Conservation (phyloP, 495 filamentous ascomycete species). For the Recurvomyces mirabilis region DNA sequence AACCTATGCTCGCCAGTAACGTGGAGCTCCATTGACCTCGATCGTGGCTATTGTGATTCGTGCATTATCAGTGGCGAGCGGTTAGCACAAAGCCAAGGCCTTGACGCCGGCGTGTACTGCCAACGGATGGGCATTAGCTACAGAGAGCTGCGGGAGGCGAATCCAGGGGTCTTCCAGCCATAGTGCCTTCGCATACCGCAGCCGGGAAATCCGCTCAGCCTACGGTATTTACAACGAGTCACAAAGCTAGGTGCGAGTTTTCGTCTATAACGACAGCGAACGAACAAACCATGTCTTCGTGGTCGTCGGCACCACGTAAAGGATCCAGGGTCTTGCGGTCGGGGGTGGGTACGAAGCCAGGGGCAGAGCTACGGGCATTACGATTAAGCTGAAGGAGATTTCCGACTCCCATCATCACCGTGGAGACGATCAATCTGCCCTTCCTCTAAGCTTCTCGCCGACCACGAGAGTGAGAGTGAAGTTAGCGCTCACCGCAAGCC, state of each 20-base stretch:
- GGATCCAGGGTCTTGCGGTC: too few species aligned
- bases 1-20: not conserved
- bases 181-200: not conserved
- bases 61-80: constrained; percentile 1
- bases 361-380: too few species aligned
- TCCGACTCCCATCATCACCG: too few species aligned
- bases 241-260: too few species aligned
- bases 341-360: too few species aligned
- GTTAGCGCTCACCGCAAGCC: constrained; percentile 26
- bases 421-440: not conserved
- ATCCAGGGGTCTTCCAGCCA: not conserved
- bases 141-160: constrained; percentile 1
- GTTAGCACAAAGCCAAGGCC: constrained; percentile 2
- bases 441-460: not conserved
- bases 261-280: too few species aligned
- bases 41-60: constrained; percentile 2
- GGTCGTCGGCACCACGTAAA: too few species aligned
- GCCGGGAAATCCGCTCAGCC: too few species aligned
- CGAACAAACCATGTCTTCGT: too few species aligned
- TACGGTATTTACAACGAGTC: too few species aligned
- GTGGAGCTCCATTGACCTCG: constrained; percentile 1
- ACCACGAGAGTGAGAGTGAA: not conserved
- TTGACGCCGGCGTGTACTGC: constrained; percentile 6
- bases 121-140: constrained; percentile 4
- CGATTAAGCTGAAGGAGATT: too few species aligned